Base-by-base conservation (phyloP, 345 rosid genomes). In the Durio zibethinus region DNA sequence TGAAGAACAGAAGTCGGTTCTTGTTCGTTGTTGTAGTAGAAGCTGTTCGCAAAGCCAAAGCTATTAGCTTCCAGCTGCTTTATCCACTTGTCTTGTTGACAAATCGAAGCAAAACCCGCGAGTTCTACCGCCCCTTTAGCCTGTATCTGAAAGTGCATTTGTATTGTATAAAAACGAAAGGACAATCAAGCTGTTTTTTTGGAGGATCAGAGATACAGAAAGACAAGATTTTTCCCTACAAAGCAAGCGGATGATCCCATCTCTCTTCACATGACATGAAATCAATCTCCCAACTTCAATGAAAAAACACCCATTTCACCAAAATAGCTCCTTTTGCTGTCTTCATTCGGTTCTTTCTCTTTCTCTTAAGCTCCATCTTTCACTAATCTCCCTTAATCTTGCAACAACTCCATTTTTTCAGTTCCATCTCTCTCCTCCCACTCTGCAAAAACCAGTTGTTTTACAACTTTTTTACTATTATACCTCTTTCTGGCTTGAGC, bases 1-100 rank as follows among this genome's bases (percentile, higher is more conserved):
- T 84, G 87, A 85, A 87, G 87, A 78, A 83, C 84, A 75, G 86
- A 83, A 35, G 84, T 82, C 20, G 82, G 82, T 72, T 76, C 85
- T 63, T 63, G 78, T 16, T 38, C 65, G 72, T 77, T 78, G 72
- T 73, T 72, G 78, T 54, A 61, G 76, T 65, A 20, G 29, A 72
- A 79, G 77, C 82, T 77, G 61, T 72, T 80, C 16, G 48, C 78
- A 47, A 75, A 62, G 31, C 60, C 21, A 21, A 75, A 63, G 48
- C 48, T 63, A 15, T 62, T 31, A n/a, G 33, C 80, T 79, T 82
- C 76, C 31, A 74, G 61, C 7, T 59, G 81, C 5, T 67, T 81
- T 48, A 77, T 77, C 89, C 86, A 82, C 82, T 84, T 84, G 64
- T 72, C 75, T 33, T 72, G 84, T 47, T 79, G 59, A 61, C 72